phyloP scores from a whole-genome alignment of 2,329 filamentous ascomycete genomes.

The Tolypocladium ophioglossoides region DNA sequence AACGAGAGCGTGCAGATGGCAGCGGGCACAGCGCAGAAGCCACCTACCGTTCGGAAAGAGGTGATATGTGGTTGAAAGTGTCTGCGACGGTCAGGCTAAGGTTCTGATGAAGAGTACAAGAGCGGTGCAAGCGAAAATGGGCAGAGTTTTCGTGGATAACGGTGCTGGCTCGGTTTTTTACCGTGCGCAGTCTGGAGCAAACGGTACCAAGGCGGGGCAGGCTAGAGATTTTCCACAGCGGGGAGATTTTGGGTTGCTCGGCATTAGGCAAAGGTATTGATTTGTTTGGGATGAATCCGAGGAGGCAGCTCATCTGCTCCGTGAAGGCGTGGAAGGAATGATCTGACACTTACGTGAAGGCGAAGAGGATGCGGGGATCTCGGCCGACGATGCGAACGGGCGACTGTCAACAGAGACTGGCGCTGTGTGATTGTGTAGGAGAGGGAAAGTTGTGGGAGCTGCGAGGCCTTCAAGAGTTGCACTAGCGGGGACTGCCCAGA shows the following conservation, averaged over 20 bases:
- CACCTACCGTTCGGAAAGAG: slow-evolving; percentile 9
- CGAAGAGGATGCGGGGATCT: not conserved
- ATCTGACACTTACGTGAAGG: not conserved
- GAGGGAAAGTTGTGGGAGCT: not conserved
- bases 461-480: not conserved
- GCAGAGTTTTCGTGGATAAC: slow-evolving; percentile 15
- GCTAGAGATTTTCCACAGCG: slow-evolving; percentile 2
- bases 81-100: slow-evolving; percentile 5
- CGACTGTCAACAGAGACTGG: not conserved
- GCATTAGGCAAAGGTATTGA: not conserved
- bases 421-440: not conserved
- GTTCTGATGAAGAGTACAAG: slow-evolving; percentile 5
- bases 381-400: not conserved
- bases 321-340: not conserved
- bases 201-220: not conserved
- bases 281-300: not conserved
- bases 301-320: not conserved
- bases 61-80: slow-evolving; percentile 1
- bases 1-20: not conserved
- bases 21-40: not conserved
- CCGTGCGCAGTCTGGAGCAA: slow-evolving; percentile 1
- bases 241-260: not conserved
- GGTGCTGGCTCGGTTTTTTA: slow-evolving; percentile 6
- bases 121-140: slow-evolving; percentile 9
- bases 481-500: not conserved